Base-by-base conservation (phyloP, 2,329 filamentous ascomycete genomes). In the Colletotrichum graminicola region DNA sequence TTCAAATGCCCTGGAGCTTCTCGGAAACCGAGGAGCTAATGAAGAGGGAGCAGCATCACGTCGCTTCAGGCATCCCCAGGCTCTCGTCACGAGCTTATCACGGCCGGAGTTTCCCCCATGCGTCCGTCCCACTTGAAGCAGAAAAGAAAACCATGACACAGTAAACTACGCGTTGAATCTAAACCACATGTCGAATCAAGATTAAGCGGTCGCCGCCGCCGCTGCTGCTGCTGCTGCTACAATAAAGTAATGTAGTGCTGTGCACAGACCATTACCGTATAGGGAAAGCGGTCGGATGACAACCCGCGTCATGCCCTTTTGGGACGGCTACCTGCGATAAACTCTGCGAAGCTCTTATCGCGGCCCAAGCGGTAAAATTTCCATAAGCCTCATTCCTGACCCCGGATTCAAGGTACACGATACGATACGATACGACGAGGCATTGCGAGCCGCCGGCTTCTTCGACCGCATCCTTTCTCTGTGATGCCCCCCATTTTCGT, bases 321-420 rank as follows among this genome's bases (percentile, higher is more conserved):
- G 34, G 68, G 68, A 67, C 64, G 45, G 43, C 36, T 59, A 63
- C 57, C 43, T 70, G 66, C 70, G 70, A 72, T 70, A 70, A 70
- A 70, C 65, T 60, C 66, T 43, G 49, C 69, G 60, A 63, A 72
- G 70, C 70, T 72, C 66, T 72, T 72, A 72, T 72, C 70, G 70
- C 66, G 52, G 54, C 65, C 65, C 54, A 39, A 23, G 14, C n/a
- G 34, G 23, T 67, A 72, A 72, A 72, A 72, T 66, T 72, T 72
- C 70, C 60, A 66, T 61, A 59, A 67, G 39, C 67, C 57, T 62
- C 56, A 67, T 29, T 41, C 57, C 60, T 43, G 56, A 36, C 62
- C 32, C 59, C 21, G 43, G 43, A 29, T 11, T 32, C 32, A 14
- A 61, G 55, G 59, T 43, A 32, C 52, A 61, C 66, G 29, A 49